Evolutionary conservation across 805 yeast genomes (phyloP).

Genomic region (Pachysolen tannophilus): DNA sequence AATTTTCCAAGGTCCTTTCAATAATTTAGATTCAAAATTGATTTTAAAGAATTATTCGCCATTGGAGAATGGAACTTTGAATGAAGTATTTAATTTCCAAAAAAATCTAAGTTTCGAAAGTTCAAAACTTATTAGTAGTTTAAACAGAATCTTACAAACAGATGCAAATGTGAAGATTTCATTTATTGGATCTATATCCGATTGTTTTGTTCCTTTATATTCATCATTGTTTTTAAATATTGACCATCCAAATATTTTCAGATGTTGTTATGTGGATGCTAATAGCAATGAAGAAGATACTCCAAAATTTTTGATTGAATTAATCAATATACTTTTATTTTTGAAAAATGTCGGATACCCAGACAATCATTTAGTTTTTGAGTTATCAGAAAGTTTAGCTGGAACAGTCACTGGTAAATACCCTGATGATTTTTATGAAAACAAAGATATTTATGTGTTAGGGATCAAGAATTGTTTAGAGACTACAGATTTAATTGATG

Average conservation of each 20-base stretch:
- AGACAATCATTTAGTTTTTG: constrained; percentile 31
- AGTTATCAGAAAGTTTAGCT: constrained; percentile 64
- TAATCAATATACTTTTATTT: constrained; percentile 20
- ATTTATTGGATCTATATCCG: constrained; percentile 81
- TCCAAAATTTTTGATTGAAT: constrained; percentile 35
- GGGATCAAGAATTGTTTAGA: constrained; percentile 71
- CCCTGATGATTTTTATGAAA: constrained; percentile 75
- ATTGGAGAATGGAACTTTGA: constrained; percentile 76
- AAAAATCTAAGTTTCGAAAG: constrained; percentile 67
- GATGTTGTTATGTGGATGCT: constrained; percentile 73
- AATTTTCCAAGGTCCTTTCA: constrained; percentile 82
- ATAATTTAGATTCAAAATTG: constrained; percentile 75
- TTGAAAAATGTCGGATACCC: constrained; percentile 19
- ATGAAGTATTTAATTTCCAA: constrained; percentile 85
- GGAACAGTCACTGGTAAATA: constrained; percentile 80
- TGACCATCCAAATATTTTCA: constrained; percentile 78
- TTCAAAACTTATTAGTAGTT: constrained; percentile 54
- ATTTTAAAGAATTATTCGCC: constrained; percentile 79
- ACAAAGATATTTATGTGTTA: constrained; percentile 67
- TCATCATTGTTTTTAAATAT: constrained; percentile 75
- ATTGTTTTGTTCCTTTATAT: constrained; percentile 88
- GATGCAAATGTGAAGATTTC: constrained; percentile 77
- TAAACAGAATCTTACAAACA: constrained; percentile 54
- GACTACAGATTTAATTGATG: constrained; percentile 50
- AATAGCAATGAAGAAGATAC: constrained; percentile 11